phyloP scores from a whole-genome alignment of 306 rosid species.

The Trichosanthes cucumerina region DNA sequence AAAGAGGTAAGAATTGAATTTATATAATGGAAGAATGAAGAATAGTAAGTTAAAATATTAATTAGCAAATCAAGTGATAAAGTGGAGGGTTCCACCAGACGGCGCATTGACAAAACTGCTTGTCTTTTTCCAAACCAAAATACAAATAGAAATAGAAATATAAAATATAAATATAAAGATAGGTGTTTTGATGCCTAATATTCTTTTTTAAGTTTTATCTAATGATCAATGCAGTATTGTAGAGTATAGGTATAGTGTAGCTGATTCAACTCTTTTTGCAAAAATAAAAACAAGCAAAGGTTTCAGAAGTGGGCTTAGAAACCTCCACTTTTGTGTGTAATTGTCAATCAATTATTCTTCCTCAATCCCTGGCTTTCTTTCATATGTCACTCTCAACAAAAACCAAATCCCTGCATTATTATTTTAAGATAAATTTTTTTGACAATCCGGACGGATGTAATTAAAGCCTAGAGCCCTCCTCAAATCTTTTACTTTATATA shows the following conservation, averaged over 20 bases:
- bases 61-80: not conserved
- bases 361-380: not conserved
- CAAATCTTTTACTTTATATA: too few species aligned
- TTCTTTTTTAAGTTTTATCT: not conserved
- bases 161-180: not conserved
- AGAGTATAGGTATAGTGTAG: too few species aligned
- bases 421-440: not conserved
- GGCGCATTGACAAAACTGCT: conserved; percentile 1
- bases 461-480: too few species aligned
- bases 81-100: conserved; percentile 2
- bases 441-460: too few species aligned
- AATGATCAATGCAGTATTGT: too few species aligned
- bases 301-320: not conserved
- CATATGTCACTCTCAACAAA: not conserved
- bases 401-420: not conserved
- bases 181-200: not conserved
- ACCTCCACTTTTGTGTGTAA: not conserved
- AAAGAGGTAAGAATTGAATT: not conserved
- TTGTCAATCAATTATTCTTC: not conserved
- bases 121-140: not conserved
- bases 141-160: not conserved
- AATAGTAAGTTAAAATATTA: not conserved
- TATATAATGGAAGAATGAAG: not conserved
- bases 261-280: not conserved
- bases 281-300: not conserved